phyloP scores from a whole-genome alignment of 257 asterid genomes.

The Plantago elongata region DNA sequence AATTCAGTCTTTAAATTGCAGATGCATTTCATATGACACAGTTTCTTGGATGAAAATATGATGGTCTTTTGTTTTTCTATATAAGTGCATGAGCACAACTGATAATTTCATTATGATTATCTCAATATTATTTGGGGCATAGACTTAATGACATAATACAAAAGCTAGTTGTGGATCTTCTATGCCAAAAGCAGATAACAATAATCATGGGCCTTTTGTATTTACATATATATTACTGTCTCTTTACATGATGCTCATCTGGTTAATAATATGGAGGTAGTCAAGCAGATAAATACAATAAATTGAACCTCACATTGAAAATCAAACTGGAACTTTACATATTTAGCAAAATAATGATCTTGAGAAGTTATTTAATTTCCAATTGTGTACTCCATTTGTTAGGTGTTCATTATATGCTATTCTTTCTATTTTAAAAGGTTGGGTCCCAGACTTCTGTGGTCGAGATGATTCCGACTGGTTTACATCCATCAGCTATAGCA shows the following conservation, averaged over 20 bases:
- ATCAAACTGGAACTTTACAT: neutral
- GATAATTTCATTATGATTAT: no score
- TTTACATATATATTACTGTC: slow-evolving; percentile 11
- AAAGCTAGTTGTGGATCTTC: slow-evolving; percentile 10
- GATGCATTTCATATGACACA: slow-evolving; percentile 6
- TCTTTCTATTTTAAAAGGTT: slow-evolving; percentile 40
- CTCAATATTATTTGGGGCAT: no score
- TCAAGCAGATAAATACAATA: neutral
- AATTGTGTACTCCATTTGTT: slow-evolving; percentile 1
- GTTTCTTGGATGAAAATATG: slow-evolving; percentile 15
- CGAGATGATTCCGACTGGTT: slow-evolving; percentile 67
- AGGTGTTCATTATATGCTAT: neutral
- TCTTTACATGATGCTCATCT: neutral
- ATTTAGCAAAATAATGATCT: neutral
- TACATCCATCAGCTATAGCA: slow-evolving; percentile 41
- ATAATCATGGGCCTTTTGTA: neutral
- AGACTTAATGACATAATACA: neutral
- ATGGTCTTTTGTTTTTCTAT: slow-evolving; percentile 4
- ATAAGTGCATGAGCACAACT: neutral
- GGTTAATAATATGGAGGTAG: neutral
- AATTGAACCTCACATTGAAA: neutral
- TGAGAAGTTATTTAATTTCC: slow-evolving; percentile 3
- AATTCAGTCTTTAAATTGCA: slow-evolving; percentile 22
- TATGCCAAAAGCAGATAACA: no score
- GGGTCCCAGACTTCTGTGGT: slow-evolving; percentile 61